These are phyloP conservation scores for Pinus tabuliformis DNA, from an alignment of 75 land plant species.

Conservation along the genomic window DNA sequence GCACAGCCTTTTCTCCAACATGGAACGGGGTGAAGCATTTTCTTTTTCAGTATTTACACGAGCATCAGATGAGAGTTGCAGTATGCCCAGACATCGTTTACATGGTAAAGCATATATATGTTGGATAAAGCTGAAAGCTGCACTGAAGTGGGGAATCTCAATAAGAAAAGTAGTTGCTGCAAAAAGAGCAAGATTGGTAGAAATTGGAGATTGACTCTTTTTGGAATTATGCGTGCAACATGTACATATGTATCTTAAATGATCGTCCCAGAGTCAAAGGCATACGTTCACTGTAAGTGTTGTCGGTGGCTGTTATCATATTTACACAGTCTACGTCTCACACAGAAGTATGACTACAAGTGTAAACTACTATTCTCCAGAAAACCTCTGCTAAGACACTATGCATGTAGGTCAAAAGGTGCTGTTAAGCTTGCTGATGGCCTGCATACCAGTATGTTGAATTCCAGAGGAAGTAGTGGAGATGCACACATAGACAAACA, in stretches of 20 bases:
- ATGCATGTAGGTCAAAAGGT: not conserved
- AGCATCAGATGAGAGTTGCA: slow-evolving; percentile 20
- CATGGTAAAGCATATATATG: slow-evolving; percentile 17
- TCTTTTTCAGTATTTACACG: not conserved
- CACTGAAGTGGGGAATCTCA: slow-evolving; percentile 43
- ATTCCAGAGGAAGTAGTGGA: not conserved
- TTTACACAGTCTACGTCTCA: not conserved
- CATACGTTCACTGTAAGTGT: not conserved
- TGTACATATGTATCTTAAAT: not conserved
- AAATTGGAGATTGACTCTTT: slow-evolving; percentile 12
- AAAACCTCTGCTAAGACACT: not conserved
- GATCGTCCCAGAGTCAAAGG: not conserved
- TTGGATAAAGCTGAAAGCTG: slow-evolving; percentile 38
- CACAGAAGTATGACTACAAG: not conserved
- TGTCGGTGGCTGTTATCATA: slow-evolving; percentile 1
- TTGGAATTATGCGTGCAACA: not conserved
- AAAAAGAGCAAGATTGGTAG: slow-evolving; percentile 19
- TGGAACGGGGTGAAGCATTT: not conserved
- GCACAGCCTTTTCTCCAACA: slow-evolving; percentile 8
- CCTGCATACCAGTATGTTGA: not conserved
- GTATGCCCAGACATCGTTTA: slow-evolving; percentile 18
- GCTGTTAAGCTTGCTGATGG: not conserved
- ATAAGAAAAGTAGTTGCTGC: slow-evolving; percentile 29
- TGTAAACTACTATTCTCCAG: not conserved
- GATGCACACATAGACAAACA: no score